These are phyloP conservation scores for Agapanthus africanus DNA, from an alignment of 106 monocot species.

Conservation along the genomic window DNA sequence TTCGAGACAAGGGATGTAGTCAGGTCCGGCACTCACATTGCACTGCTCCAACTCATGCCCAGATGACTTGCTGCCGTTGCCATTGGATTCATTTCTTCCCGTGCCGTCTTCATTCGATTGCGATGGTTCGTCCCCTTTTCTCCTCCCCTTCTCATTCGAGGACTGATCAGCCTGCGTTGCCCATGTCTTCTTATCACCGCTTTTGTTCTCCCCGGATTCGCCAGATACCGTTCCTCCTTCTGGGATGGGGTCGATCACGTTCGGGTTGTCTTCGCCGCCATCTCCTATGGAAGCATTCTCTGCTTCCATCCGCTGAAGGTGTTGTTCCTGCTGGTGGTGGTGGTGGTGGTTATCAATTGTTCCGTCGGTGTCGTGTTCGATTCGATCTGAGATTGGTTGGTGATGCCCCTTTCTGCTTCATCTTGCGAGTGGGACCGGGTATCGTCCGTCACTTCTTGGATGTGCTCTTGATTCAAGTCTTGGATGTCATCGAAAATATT, in stretches of 20 bases:
- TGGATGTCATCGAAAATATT: background rate
- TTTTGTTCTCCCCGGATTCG: background rate
- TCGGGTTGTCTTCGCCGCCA: background rate
- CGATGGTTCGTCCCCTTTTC: conserved; percentile 16
- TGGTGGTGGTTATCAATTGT: conserved; percentile 2
- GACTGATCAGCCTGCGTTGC: conserved; percentile 11
- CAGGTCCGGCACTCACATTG: conserved; percentile 62
- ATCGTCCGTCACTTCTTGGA: background rate
- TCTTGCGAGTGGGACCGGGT: background rate
- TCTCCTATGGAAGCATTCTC: background rate
- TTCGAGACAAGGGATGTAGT: conserved; percentile 91
- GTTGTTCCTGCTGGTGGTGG: conserved; percentile 1
- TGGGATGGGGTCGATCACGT: background rate
- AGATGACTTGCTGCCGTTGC: background rate
- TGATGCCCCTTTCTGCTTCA: conserved; percentile 1
- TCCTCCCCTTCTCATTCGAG: conserved; percentile 16
- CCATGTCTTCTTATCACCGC: conserved; percentile 3
- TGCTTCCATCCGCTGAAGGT: background rate
- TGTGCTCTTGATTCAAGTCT: background rate
- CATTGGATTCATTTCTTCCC: background rate
- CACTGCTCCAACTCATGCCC: conserved; percentile 60
- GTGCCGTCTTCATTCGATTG: conserved; percentile 11
- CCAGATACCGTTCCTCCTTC: background rate
- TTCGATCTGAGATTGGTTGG: conserved; percentile 7
- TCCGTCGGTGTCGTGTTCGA: conserved; percentile 6